Conservation (phyloP, 202 grass and related monocot species). For the Thinopyrum obtusiflorum region DNA sequence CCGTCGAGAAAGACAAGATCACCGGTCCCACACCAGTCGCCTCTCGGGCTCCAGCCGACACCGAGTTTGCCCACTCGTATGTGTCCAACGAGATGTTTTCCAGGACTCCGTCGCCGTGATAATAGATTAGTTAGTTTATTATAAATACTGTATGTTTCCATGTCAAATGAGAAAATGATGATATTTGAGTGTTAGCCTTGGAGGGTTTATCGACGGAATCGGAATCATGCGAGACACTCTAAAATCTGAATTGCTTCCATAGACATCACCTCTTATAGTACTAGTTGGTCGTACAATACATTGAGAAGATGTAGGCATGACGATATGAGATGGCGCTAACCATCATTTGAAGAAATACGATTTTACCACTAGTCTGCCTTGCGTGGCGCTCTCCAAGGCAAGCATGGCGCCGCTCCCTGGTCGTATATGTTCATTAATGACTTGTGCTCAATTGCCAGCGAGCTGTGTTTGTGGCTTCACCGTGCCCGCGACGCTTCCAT, state of each 20-base stretch:
- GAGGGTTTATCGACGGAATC: too few relatives aligned
- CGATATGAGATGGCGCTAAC: neutral
- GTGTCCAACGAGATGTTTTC: too few relatives aligned
- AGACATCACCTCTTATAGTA: neutral
- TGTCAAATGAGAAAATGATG: too few relatives aligned
- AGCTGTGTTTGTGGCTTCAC: constrained; percentile 41
- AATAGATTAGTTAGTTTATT: too few relatives aligned
- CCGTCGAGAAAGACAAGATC: too few relatives aligned
- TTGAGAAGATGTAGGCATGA: neutral
- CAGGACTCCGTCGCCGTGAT: too few relatives aligned
- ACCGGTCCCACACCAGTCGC: too few relatives aligned
- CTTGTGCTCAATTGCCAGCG: neutral
- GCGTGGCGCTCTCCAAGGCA: neutral
- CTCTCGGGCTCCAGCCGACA: too few relatives aligned
- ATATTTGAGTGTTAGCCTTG: too few relatives aligned
- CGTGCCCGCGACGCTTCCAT: constrained; percentile 28
- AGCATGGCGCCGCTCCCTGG: neutral
- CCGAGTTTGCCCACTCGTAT: too few relatives aligned
- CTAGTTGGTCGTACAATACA: neutral
- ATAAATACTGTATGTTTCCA: too few relatives aligned
- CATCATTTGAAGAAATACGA: neutral
- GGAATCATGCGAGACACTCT: constrained; percentile 69
- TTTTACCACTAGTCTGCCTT: neutral
- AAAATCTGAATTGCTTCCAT: constrained; percentile 19
- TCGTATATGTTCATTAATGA: neutral